phyloP scores from a whole-genome alignment of 2,329 filamentous ascomycete species.

The Cladosporium sp. region DNA sequence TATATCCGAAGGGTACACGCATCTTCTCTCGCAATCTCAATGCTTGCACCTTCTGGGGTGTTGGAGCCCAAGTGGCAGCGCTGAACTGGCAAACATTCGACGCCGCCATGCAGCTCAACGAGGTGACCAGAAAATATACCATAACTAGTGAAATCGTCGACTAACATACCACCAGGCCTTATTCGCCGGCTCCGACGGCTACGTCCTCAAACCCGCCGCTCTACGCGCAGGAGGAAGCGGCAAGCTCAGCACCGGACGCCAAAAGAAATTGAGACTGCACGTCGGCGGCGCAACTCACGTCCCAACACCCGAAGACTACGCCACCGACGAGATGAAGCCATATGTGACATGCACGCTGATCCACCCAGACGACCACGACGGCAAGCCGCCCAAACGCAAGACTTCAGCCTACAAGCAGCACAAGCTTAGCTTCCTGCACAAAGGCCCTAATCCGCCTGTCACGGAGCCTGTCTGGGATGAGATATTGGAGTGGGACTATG shows the following conservation, averaged over 20 bases:
- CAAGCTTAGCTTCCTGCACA: constrained; percentile 58
- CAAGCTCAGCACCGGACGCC: constrained; percentile 47
- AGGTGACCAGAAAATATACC: constrained; percentile 31
- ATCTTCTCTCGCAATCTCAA: constrained; percentile 66
- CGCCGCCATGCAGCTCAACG: constrained; percentile 66
- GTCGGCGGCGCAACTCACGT: constrained; percentile 64
- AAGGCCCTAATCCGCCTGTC: constrained; percentile 58
- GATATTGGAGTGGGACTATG: constrained; percentile 66
- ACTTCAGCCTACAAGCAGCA: constrained; percentile 62
- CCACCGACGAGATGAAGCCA: constrained; percentile 58
- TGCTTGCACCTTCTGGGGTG: constrained; percentile 64
- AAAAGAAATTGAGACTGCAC: constrained; percentile 57
- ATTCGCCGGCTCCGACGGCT: constrained; percentile 65
- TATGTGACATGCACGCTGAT: constrained; percentile 67
- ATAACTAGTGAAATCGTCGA: no score
- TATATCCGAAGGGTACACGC: constrained; percentile 68
- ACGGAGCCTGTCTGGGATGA: constrained; percentile 69
- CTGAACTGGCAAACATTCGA: constrained; percentile 71
- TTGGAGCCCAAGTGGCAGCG: constrained; percentile 69
- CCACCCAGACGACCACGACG: constrained; percentile 55
- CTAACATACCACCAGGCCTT: constrained; percentile 45
- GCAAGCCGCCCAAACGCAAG: constrained; percentile 60
- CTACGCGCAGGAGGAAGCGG: constrained; percentile 59
- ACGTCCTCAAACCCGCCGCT: constrained; percentile 63
- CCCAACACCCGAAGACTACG: constrained; percentile 54